Percentiles rank a stretch among this genome's conserved stretches.
These are phyloP conservation scores for Coprinopsis cinerea DNA, from an alignment of 768 basidiomycete species.

Conservation along the genomic window DNA sequence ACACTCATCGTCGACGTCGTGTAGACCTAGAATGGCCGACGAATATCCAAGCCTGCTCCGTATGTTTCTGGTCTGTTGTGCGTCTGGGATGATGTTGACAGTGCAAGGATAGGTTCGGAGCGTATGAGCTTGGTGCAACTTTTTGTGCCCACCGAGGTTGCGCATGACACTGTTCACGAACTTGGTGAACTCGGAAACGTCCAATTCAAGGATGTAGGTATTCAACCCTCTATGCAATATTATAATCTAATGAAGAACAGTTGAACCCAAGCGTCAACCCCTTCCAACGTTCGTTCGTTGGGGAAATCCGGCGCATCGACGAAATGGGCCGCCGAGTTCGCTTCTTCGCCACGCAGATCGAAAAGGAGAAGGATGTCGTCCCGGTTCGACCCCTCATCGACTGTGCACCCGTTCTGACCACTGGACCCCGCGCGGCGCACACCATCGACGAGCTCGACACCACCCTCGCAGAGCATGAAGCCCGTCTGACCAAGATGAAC, in stretches of 20 bases:
- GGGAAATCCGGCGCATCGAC: constrained; percentile 90
- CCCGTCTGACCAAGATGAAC: constrained; percentile 84
- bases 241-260: constrained; percentile 34
- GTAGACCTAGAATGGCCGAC: constrained; percentile 48
- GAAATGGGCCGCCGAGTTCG: constrained; percentile 94
- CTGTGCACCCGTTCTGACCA: constrained; percentile 79
- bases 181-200: constrained; percentile 94
- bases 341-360: constrained; percentile 83
- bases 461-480: constrained; percentile 82
- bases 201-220: constrained; percentile 91
- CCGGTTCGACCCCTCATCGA: constrained; percentile 83
- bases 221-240: not conserved
- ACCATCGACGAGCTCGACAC: constrained; percentile 91
- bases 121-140: constrained; percentile 97
- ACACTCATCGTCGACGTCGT: not conserved
- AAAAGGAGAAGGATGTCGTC: constrained; percentile 77
- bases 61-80: constrained; percentile 30
- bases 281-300: constrained; percentile 97
- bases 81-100: constrained; percentile 12
- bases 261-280: constrained; percentile 93
- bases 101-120: constrained; percentile 69
- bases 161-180: constrained; percentile 93
- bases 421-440: constrained; percentile 89
- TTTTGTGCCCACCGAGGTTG: constrained; percentile 94
- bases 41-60: constrained; percentile 84